Conservation (phyloP, 2,329 filamentous ascomycete species). For the Colletotrichum sp. region DNA sequence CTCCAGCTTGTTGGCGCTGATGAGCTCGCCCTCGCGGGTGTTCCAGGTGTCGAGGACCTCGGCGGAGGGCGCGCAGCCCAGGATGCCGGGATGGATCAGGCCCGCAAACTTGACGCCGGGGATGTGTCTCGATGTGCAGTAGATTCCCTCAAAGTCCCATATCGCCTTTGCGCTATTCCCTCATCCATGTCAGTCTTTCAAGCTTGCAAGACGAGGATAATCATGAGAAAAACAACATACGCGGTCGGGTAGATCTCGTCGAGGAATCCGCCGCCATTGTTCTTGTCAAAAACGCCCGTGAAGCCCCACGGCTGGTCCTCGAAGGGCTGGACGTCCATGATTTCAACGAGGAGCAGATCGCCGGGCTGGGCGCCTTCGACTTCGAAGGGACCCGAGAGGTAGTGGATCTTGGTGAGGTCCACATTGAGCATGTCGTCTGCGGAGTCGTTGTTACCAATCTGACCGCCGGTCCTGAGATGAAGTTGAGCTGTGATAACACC, state of each 20-base stretch:
- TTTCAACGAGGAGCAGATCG: slow-evolving; percentile 85
- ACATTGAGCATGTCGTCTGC: slow-evolving; percentile 89
- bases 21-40: slow-evolving; percentile 79
- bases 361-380: slow-evolving; percentile 84
- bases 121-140: slow-evolving; percentile 86
- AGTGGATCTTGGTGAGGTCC: slow-evolving; percentile 85
- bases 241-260: slow-evolving; percentile 87
- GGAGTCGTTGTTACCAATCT: slow-evolving; percentile 87
- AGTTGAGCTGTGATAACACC: slow-evolving; percentile 4
- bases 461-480: slow-evolving; percentile 67
- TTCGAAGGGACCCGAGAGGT: slow-evolving; percentile 88
- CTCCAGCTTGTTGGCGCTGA: slow-evolving; percentile 69
- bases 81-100: slow-evolving; percentile 88
- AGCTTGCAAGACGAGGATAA: not conserved
- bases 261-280: slow-evolving; percentile 88
- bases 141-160: slow-evolving; percentile 63
- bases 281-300: slow-evolving; percentile 78
- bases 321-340: slow-evolving; percentile 91
- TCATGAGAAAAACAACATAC: slow-evolving; percentile 47
- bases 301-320: slow-evolving; percentile 90
- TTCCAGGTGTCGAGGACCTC: slow-evolving; percentile 86
- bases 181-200: not conserved
- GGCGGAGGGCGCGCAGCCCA: slow-evolving; percentile 85
- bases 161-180: slow-evolving; percentile 58
- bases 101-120: slow-evolving; percentile 88